A percentile compares a stretch with the other conserved stretches of the same genome.
These are phyloP conservation scores for Balakata baccata DNA, from an alignment of 345 rosid genomes.

Conservation along the genomic window DNA sequence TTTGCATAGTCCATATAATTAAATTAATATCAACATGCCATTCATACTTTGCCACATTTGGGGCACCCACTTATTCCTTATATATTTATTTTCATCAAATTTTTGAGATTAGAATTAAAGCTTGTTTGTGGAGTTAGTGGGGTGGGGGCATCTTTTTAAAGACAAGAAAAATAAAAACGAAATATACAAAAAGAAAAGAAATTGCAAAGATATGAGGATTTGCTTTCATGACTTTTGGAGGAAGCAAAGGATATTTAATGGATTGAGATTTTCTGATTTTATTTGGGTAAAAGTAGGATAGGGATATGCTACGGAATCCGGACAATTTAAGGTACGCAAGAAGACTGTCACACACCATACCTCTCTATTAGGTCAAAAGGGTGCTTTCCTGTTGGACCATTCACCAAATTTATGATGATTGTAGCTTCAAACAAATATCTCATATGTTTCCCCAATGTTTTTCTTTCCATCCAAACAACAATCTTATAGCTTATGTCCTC, in stretches of 20 bases:
- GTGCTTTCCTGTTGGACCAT: constrained; percentile 10
- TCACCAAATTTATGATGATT: background rate
- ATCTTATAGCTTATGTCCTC: no score
- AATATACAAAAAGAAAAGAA: no score
- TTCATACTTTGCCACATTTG: background rate
- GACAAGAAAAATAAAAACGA: no score
- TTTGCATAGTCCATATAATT: background rate
- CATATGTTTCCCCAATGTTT: no score
- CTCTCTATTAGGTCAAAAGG: background rate
- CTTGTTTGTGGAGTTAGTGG: background rate
- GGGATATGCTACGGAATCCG: constrained; percentile 22
- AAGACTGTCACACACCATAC: background rate
- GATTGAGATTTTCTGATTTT: background rate
- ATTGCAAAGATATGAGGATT: background rate
- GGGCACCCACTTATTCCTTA: background rate
- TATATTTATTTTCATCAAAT: no score
- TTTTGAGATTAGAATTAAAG: background rate
- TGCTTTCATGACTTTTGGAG: constrained; percentile 24
- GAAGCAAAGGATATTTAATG: constrained; percentile 13
- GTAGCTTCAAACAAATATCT: no score
- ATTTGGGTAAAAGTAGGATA: background rate
- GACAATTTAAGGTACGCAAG: constrained; percentile 21
- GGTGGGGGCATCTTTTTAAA: background rate
- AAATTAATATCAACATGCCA: background rate
- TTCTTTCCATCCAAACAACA: no score